phyloP scores from a whole-genome alignment of 2,329 filamentous ascomycete species.

The Diaporthe batatas region DNA sequence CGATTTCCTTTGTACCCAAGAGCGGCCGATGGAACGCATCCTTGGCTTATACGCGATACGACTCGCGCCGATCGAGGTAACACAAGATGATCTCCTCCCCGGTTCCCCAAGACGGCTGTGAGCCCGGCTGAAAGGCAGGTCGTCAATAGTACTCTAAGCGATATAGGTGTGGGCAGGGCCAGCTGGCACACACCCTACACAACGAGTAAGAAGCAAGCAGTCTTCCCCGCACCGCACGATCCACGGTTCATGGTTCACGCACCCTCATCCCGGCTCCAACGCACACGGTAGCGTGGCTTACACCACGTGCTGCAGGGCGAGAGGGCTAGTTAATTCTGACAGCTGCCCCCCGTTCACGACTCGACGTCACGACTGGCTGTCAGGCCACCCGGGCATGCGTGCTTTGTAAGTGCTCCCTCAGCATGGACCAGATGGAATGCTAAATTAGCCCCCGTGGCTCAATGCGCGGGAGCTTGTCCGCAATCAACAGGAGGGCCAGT shows the following conservation, averaged over 20 bases:
- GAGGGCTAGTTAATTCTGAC: too few species aligned
- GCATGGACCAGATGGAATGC: background rate
- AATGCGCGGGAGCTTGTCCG: constrained; percentile 14
- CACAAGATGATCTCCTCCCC: constrained; percentile 1
- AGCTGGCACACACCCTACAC: too few species aligned
- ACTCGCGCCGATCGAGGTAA: constrained; percentile 3
- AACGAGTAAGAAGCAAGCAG: too few species aligned
- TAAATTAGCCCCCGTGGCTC: constrained; percentile 6
- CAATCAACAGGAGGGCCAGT: background rate
- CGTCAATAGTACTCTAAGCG: background rate
- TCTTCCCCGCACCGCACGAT: constrained; percentile 24
- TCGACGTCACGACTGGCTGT: background rate
- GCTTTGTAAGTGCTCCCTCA: constrained; percentile 21
- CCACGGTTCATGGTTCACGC: background rate
- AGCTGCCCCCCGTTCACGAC: background rate
- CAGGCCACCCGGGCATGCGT: background rate
- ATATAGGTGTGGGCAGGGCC: background rate
- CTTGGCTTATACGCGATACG: background rate
- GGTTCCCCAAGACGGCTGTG: background rate
- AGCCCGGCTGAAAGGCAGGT: background rate
- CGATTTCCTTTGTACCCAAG: background rate
- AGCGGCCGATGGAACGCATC: background rate
- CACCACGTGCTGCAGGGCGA: background rate
- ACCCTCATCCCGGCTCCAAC: background rate
- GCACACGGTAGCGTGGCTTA: background rate